Percentiles rank a stretch among this genome's conserved stretches.
Evolutionary conservation across 139 green algal genomes (phyloP).

Genomic region (Dunaliella primolecta): DNA sequence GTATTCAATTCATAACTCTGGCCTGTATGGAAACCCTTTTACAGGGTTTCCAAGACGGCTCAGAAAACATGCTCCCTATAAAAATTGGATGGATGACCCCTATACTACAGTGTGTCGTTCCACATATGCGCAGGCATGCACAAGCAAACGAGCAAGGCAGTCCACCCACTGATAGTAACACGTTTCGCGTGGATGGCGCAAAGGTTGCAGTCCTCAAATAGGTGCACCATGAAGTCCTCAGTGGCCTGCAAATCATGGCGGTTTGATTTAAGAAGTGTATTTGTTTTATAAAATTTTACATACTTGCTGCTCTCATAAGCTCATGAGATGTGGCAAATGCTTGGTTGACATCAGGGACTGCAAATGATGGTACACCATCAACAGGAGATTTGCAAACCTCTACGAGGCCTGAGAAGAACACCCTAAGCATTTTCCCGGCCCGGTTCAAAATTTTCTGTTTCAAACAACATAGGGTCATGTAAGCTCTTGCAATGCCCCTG

Average conservation of each 20-base stretch:
- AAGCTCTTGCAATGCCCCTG: too few relatives aligned
- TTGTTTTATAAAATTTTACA: neutral
- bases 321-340: neutral
- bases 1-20: neutral
- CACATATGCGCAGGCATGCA: neutral
- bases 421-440: too few relatives aligned
- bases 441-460: too few relatives aligned
- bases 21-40: neutral
- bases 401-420: too few relatives aligned
- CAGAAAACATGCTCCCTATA: neutral
- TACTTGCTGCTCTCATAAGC: neutral
- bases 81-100: neutral
- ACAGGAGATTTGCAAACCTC: too few relatives aligned
- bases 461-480: too few relatives aligned
- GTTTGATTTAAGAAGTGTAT: neutral
- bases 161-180: slow-evolving; percentile 88
- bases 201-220: slow-evolving; percentile 94
- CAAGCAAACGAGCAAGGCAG: neutral
- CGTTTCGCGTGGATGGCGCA: slow-evolving; percentile 93
- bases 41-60: too few relatives aligned
- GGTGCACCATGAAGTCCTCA: slow-evolving; percentile 92
- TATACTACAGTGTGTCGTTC: neutral
- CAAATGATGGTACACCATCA: neutral
- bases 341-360: neutral
- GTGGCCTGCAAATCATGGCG: slow-evolving; percentile 54